Conservation (phyloP, 106 monocot species). For the Allium fistulosum region DNA sequence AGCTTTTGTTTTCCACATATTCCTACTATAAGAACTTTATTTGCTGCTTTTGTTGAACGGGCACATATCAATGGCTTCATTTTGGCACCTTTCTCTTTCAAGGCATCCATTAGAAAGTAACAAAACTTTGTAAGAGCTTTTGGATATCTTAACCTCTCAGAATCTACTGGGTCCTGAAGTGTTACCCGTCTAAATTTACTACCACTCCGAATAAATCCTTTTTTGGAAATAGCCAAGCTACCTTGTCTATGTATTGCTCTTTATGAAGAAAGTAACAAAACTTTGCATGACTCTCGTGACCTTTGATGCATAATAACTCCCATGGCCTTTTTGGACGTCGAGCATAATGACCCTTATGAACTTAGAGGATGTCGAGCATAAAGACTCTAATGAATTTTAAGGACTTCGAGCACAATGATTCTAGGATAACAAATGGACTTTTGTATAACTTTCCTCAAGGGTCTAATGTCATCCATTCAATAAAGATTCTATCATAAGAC, state of each 20-base stretch:
- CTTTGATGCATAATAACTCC: no score
- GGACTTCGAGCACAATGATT: no score
- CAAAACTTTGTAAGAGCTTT: slow-evolving; percentile 91
- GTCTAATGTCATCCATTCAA: no score
- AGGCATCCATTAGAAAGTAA: slow-evolving; percentile 87
- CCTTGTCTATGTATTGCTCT: slow-evolving; percentile 87
- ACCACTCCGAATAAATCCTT: slow-evolving; percentile 74
- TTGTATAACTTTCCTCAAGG: no score
- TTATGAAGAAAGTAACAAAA: no score
- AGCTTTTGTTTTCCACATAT: slow-evolving; percentile 72
- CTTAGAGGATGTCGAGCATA: no score
- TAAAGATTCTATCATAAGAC: no score
- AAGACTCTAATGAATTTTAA: no score
- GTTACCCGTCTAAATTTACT: slow-evolving; percentile 89
- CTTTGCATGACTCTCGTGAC: no score
- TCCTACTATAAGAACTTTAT: slow-evolving; percentile 79
- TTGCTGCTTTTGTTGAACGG: slow-evolving; percentile 59
- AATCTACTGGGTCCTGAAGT: slow-evolving; percentile 83
- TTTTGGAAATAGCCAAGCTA: slow-evolving; percentile 87
- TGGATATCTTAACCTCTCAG: slow-evolving; percentile 49
- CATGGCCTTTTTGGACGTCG: no score
- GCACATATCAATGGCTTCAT: slow-evolving; percentile 92
- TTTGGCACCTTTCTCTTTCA: slow-evolving; percentile 88
- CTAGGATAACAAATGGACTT: no score
- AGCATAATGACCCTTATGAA: no score